Evolutionary conservation across 2,329 filamentous ascomycete species (phyloP), one percentile per base, ranked within the genome.

Genomic region (Aspergillus proliferans): DNA sequence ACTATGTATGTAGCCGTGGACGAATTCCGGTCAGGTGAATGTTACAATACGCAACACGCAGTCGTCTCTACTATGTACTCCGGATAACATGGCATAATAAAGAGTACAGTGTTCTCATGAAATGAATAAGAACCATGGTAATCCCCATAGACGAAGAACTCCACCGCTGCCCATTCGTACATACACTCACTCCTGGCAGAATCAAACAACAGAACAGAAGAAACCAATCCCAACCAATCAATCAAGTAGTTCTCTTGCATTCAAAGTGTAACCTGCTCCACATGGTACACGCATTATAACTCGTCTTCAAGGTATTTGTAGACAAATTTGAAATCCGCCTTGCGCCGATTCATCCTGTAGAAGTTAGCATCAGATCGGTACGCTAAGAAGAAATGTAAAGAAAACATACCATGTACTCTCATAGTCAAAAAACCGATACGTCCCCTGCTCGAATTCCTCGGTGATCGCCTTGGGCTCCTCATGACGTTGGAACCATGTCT

Each of bases 361-460:
- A 52, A 57, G 39, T 51, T 33, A 38, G 46, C 10, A 12, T 30
- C 10, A 30, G 10, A 30, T 43, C 34, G 26, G 50, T 57, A 45
- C 57, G 52, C 53, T 46, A 50, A 49, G 53, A 45, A 39, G 24
- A 24, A 38, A 47, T 40, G 24, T 52, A 49, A 49, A 44, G 42
- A 24, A 49, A 28, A 76, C 87, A 72, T 74, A 96, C 93, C 93
- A 98, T 65, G 93, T 98, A 71, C 88, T 95, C 74, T 98, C 93
- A 67, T 98, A 98, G 72, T 98, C 93, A 71, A 98, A 98, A 77
- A 98, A 98, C 45, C 93, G 85, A 76, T 98, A 98, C 21, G 93
- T 98, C 54, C 93, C 93, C 72, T 98, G 93, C 74, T 98, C 93
- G 66, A 89, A 97, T 72, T 98, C 93, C 71, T 98, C 93, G 0